Evolutionary conservation across 2,329 filamentous ascomycete species (phyloP).

Genomic region (Dryadomyces sulphureus): DNA sequence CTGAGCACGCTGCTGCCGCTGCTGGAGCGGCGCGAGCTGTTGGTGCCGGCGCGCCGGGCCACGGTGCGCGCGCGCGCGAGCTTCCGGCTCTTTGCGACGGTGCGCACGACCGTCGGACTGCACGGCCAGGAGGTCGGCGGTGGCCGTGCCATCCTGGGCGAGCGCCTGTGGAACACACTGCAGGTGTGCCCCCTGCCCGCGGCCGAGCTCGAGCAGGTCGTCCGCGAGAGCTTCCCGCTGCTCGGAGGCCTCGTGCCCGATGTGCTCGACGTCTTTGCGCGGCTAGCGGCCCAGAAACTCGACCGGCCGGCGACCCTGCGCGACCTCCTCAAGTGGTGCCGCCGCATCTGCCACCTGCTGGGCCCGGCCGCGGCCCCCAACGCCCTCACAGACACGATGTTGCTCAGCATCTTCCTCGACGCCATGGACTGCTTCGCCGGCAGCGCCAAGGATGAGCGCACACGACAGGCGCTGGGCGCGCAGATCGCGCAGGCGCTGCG

Average conservation of each 20-base stretch:
- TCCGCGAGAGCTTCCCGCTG: constrained; percentile 54
- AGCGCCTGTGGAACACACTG: constrained; percentile 75
- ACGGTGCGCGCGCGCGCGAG: constrained; percentile 67
- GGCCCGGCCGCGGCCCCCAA: constrained; percentile 49
- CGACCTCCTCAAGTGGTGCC: constrained; percentile 87
- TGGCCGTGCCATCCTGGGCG: constrained; percentile 60
- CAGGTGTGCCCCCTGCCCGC: constrained; percentile 49
- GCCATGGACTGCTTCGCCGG: constrained; percentile 85
- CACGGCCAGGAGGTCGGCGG: constrained; percentile 45
- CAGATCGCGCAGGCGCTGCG: constrained; percentile 78
- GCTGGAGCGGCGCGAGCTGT: constrained; percentile 79
- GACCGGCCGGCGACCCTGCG: constrained; percentile 37
- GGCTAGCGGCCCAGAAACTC: constrained; percentile 24
- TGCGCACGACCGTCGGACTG: constrained; percentile 59
- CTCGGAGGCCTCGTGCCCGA: constrained; percentile 47
- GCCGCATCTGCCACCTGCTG: constrained; percentile 55
- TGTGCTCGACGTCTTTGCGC: constrained; percentile 43
- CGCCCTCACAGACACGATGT: constrained; percentile 35
- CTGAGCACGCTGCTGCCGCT: constrained; percentile 85
- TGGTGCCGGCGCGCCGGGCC: constrained; percentile 82
- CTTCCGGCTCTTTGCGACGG: constrained; percentile 85
- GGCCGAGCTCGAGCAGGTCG: constrained; percentile 60
- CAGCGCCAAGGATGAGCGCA: constrained; percentile 52
- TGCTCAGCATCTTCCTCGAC: constrained; percentile 84
- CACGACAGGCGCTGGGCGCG: constrained; percentile 44